phyloP scores from a whole-genome alignment of 2,329 filamentous ascomycete genomes.

The Xylariomycetidae sp. region DNA sequence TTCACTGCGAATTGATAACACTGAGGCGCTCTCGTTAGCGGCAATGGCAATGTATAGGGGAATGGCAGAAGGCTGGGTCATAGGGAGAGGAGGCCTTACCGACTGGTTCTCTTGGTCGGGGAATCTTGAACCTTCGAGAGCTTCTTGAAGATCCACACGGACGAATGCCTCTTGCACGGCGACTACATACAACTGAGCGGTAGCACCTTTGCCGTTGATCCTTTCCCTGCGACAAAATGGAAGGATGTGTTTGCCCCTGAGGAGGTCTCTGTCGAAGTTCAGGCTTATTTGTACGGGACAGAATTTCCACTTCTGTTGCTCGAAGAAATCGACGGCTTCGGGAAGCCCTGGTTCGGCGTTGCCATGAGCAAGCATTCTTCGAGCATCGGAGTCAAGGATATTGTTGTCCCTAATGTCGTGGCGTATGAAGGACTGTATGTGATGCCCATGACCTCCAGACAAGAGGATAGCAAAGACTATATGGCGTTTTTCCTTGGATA shows the following conservation, averaged over 20 bases:
- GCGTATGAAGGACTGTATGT: slow-evolving; percentile 1
- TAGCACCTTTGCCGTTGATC: slow-evolving; percentile 10
- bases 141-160: slow-evolving; percentile 2
- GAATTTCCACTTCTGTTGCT: slow-evolving; percentile 3
- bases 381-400: background rate
- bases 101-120: slow-evolving; percentile 2
- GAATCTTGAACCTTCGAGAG: slow-evolving; percentile 3
- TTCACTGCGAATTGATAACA: slow-evolving; percentile 14
- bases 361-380: background rate
- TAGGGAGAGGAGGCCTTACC: slow-evolving; percentile 3
- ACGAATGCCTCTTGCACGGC: slow-evolving; percentile 9
- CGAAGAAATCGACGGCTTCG: background rate
- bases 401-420: background rate
- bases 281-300: slow-evolving; percentile 1
- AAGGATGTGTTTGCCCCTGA: slow-evolving; percentile 5
- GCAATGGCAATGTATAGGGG: background rate
- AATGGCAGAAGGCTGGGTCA: background rate
- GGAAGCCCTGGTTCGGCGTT: background rate
- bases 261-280: slow-evolving; percentile 1
- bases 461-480: slow-evolving; percentile 3
- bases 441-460: slow-evolving; percentile 2
- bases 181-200: slow-evolving; percentile 10
- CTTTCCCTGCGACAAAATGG: slow-evolving; percentile 7
- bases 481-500: slow-evolving; percentile 1
- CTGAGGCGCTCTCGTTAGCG: slow-evolving; percentile 1